A percentile compares a stretch with the other conserved stretches of the same genome.
Evolutionary conservation across 1,139 yeast species (phyloP).

Genomic region (Hansenula lynferdii): DNA sequence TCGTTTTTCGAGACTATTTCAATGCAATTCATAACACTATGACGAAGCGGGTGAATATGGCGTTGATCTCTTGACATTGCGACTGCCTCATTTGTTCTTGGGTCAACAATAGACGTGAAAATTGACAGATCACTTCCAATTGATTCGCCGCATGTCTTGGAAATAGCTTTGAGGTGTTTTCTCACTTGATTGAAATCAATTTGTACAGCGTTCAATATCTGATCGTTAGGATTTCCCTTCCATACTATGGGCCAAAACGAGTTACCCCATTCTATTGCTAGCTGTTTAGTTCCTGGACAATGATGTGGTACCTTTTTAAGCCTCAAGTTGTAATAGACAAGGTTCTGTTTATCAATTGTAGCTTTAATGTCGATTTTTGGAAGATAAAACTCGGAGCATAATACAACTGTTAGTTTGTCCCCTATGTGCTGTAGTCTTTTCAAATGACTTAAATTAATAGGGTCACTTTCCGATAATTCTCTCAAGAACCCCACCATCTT

Average conservation of each 20-base stretch:
- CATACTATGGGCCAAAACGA: slow-evolving; percentile 84
- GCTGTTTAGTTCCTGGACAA: slow-evolving; percentile 61
- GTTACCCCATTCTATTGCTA: slow-evolving; percentile 58
- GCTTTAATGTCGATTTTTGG: slow-evolving; percentile 15
- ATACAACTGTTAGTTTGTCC: slow-evolving; percentile 27
- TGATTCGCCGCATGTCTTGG: slow-evolving; percentile 23
- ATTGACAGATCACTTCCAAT: slow-evolving; percentile 28
- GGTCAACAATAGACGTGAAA: slow-evolving; percentile 47
- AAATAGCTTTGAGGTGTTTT: slow-evolving; percentile 32
- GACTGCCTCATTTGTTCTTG: slow-evolving; percentile 31
- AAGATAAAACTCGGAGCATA: slow-evolving; percentile 26
- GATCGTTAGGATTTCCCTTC: slow-evolving; percentile 89
- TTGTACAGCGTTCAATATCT: slow-evolving; percentile 50
- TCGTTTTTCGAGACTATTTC: slow-evolving; percentile 24
- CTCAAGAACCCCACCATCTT: slow-evolving; percentile 11
- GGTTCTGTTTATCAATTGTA: slow-evolving; percentile 14
- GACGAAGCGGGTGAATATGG: slow-evolving; percentile 48
- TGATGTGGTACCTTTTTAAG: slow-evolving; percentile 39
- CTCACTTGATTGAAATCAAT: slow-evolving; percentile 43
- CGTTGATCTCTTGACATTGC: slow-evolving; percentile 37
- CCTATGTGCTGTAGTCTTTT: slow-evolving; percentile 33
- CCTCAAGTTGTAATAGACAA: slow-evolving; percentile 24
- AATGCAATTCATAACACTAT: slow-evolving; percentile 72
- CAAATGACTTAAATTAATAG: slow-evolving; percentile 35
- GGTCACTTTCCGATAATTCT: slow-evolving; percentile 27